Base-by-base conservation (phyloP, 2,329 filamentous ascomycete genomes). In the Apiospora phragmitis region DNA sequence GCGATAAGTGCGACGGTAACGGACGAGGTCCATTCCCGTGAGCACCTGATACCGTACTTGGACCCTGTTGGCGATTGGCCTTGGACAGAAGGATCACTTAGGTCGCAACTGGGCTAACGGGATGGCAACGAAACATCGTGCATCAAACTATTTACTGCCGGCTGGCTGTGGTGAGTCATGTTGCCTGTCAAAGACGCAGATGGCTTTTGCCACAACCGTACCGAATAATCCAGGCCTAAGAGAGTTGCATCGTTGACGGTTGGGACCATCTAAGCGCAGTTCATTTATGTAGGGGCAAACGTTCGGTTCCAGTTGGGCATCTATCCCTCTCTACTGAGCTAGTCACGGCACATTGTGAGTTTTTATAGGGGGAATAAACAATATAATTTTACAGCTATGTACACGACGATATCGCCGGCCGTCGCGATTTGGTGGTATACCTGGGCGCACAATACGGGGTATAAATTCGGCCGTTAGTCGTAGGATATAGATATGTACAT, bases 401-500 rank as follows among this genome's bases (percentile, higher is more conserved):
- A 62, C 55, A 62, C 55, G 55, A 62, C 38, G 32, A 32, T 38
- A 62, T 62, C 32, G 55, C 38, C 18, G 55, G 55, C 55, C 55
- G 55, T 62, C 55, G 55, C 29, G 55, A 32, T 59, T 59, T 62
- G 55, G n/a, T 62, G 55, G 29, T 35, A 45, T 67, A 45, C 65
- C 38, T 43, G 26, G n/a, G 65, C 65, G 62, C 62, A 45, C 41
- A 29, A 26, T 45, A 62, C 55, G 55, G 65, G 65, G 65, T 67
- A 67, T 67, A 67, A 7, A 35, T 47, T 38, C 67, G 67, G 67
- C 67, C 67, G 67, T 68, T 38, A 68, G 43, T 67, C 65, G 14
- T 67, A n/a, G 55, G 55, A 62, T 62, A 59, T 35, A n/a, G 29
- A 38, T 38, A 24, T 62, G 55, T 35, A 38, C 55, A 62, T n/a